These are phyloP conservation scores for Infundibulicybe gibba DNA, from an alignment of 768 basidiomycete species.

Conservation along the genomic window DNA sequence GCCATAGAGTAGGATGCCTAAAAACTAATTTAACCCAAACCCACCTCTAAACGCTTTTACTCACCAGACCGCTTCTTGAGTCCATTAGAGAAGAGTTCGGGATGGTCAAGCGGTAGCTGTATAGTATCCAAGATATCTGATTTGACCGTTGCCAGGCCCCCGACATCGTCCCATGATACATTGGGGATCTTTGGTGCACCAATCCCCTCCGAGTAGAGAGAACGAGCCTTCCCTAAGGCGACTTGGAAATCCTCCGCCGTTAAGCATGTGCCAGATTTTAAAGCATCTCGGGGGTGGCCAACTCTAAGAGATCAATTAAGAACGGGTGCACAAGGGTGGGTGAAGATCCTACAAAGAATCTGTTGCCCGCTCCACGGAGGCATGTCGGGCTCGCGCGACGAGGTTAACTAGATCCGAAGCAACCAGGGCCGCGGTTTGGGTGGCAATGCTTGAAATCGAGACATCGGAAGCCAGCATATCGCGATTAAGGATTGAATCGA, in stretches of 20 bases:
- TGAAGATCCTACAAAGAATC: conserved; percentile 27
- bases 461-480: conserved; percentile 69
- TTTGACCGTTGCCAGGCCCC: conserved; percentile 85
- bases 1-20: conserved; percentile 89
- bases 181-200: conserved; percentile 97
- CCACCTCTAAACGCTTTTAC: conserved; percentile 4
- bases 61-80: conserved; percentile 94
- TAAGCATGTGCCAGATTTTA: conserved; percentile 37
- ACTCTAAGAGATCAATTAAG: not conserved
- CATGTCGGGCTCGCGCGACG: conserved; percentile 51
- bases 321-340: not conserved
- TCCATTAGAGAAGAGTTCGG: conserved; percentile 86
- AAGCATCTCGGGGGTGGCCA: conserved; percentile 17
- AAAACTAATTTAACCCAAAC: not conserved
- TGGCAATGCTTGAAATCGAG: conserved; percentile 65
- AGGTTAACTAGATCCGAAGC: conserved; percentile 78
- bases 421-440: conserved; percentile 88
- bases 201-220: conserved; percentile 85
- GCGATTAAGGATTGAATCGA: conserved; percentile 40
- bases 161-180: conserved; percentile 97
- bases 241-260: conserved; percentile 64
- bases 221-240: conserved; percentile 69
- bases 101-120: conserved; percentile 85
- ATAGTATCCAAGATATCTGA: conserved; percentile 94
- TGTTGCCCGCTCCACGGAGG: conserved; percentile 47